Base-by-base conservation (phyloP, 495 filamentous ascomycete genomes). In the Aspergillus olivimuriae region DNA sequence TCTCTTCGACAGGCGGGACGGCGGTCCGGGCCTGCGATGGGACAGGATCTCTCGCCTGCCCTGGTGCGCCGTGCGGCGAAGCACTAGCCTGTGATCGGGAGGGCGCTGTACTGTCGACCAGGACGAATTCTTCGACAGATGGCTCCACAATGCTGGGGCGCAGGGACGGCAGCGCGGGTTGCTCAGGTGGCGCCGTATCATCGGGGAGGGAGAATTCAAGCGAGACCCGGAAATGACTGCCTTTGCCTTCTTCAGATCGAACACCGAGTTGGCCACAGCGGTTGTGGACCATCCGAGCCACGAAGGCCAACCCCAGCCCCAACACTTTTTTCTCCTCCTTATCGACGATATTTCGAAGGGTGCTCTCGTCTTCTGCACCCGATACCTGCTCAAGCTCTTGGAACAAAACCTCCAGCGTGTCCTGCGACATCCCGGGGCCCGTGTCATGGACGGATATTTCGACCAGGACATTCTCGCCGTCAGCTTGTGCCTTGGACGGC, bases 211-310 rank as follows among this genome's bases (percentile, higher is more conserved):
- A 44, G 33, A 72, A 70, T 10, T 63, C 58, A n/a, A 72, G 44
- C 17, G 58, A 52, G 20, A 70, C 65, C 43, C 72, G 76, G 52
- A 97, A 94, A 21, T 84, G 75, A 22, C 89, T 91, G 1, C 91
- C 91, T 53, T 84, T 86, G 0, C 87, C 86, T 58, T 84, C 77
- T 58, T 94, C 88, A 0, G 89, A 94, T 50, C 89, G 94, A 4
- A 97, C 69, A 17, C 86, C 78, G 15, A 97, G 61, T 47, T 95
- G 91, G 0, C 91, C 91, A 41, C 91, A 81, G 84, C 94, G 90
- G 52, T 86, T 95, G n/a, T 79, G 76, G 16, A 95, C 70, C 34
- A 87, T 87, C 17, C 89, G 74, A 31, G 91, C 85, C 2, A 95
- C 89, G 10, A 94, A 69, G 2, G 91, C 91, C 19, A 97, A 74